These are phyloP conservation scores for cucumber (Cucumis sativus) DNA, from an alignment of 306 rosid species.

Conservation along the genomic window DNA sequence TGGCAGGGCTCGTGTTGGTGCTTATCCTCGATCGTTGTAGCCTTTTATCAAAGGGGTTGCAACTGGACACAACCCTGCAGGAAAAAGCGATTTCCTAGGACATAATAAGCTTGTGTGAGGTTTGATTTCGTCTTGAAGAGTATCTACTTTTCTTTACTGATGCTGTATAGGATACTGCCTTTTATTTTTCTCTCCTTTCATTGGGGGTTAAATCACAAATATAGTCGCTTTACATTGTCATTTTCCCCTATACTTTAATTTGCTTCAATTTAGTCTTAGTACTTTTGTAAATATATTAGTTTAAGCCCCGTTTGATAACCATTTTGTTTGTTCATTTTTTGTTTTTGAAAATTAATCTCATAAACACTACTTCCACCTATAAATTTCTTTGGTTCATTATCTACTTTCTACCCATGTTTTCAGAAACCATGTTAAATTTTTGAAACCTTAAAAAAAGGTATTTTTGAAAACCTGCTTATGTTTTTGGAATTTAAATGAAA, in stretches of 20 bases:
- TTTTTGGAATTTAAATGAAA: too few species aligned
- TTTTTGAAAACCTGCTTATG: too few species aligned
- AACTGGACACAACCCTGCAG: constrained; percentile 2
- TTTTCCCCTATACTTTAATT: neutral
- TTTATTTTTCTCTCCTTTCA: neutral
- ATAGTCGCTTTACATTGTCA: neutral
- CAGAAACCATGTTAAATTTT: too few species aligned
- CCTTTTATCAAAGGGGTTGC: neutral
- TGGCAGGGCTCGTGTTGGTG: neutral
- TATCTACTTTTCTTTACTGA: constrained; percentile 4
- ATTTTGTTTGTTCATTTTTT: too few species aligned
- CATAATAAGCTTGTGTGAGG: constrained; percentile 16
- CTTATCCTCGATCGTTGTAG: neutral
- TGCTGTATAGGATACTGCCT: constrained; percentile 8
- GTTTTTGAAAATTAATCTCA: too few species aligned
- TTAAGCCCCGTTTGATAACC: neutral
- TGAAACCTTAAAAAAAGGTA: too few species aligned
- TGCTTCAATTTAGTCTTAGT: neutral
- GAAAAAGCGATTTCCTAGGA: constrained; percentile 1
- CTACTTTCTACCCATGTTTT: too few species aligned
- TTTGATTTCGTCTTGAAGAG: constrained; percentile 11
- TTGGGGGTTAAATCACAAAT: neutral
- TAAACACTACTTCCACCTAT: too few species aligned
- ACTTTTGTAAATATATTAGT: neutral
- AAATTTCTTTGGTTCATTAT: too few species aligned